Conservation (phyloP, 1,284 basidiomycete genomes). For the Cryptococcus amylolentus region DNA sequence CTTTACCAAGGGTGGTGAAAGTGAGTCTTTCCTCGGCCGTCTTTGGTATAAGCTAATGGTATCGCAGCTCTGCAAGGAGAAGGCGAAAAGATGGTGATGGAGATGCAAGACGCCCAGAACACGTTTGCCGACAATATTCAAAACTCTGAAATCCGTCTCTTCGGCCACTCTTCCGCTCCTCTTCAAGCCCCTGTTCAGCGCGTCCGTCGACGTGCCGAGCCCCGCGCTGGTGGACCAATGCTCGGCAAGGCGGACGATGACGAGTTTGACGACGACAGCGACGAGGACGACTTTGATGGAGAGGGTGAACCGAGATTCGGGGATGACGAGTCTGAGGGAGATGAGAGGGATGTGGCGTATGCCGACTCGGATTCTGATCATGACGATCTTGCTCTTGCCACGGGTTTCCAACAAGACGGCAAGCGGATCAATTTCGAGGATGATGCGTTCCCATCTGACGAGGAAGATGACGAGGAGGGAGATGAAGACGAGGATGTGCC, state of each 20-base stretch:
- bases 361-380: constrained; percentile 70
- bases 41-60: background rate
- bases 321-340: constrained; percentile 49
- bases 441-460: constrained; percentile 50
- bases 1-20: constrained; percentile 64
- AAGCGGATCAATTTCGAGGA: constrained; percentile 48
- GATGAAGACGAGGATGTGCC: constrained; percentile 56
- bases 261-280: constrained; percentile 42
- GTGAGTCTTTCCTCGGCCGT: constrained; percentile 27
- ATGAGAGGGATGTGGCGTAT: constrained; percentile 58
- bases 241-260: constrained; percentile 46
- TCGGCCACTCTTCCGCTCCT: constrained; percentile 70
- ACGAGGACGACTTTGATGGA: constrained; percentile 41
- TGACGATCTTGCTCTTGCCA: constrained; percentile 45
- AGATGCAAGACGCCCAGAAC: constrained; percentile 77
- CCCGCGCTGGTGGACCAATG: constrained; percentile 36
- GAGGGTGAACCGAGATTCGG: constrained; percentile 17
- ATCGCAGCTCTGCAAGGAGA: constrained; percentile 69
- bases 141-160: constrained; percentile 76
- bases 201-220: constrained; percentile 36
- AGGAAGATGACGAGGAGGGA: constrained; percentile 48
- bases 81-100: constrained; percentile 96
- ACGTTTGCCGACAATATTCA: constrained; percentile 84
- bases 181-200: constrained; percentile 50
- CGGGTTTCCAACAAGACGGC: constrained; percentile 50